A percentile compares a stretch with the other conserved stretches of the same genome.
Evolutionary conservation across 176 grass and related monocot species (phyloP).

Genomic region (Oryza brachyantha): DNA sequence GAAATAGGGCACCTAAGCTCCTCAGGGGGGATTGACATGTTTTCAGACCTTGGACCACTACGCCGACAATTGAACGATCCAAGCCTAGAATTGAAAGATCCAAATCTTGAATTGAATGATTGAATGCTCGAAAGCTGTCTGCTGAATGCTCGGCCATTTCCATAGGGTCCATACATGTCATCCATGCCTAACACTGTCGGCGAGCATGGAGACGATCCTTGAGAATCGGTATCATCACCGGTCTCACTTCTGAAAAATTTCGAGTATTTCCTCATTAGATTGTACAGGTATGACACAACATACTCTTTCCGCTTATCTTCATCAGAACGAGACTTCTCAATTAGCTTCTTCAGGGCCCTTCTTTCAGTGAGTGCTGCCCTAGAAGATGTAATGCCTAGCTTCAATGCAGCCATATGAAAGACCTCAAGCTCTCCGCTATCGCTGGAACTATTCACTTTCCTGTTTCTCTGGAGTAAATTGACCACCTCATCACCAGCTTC

Average conservation of each 20-base stretch:
- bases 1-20: conserved; percentile 96
- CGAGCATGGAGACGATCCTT: conserved; percentile 78
- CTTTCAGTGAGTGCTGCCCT: conserved; percentile 85
- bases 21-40: conserved; percentile 77
- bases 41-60: conserved; percentile 62
- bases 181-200: conserved; percentile 72
- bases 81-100: conserved; percentile 80
- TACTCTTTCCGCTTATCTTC: conserved; percentile 86
- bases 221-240: conserved; percentile 85
- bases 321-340: conserved; percentile 67
- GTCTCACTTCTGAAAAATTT: conserved; percentile 89
- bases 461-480: conserved; percentile 75
- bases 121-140: conserved; percentile 70
- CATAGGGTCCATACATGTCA: conserved; percentile 57
- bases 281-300: conserved; percentile 75
- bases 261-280: conserved; percentile 92
- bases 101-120: conserved; percentile 54
- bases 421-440: conserved; percentile 78
- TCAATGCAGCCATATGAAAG: conserved; percentile 80
- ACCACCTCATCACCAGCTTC: conserved; percentile 92
- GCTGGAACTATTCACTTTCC: conserved; percentile 50
- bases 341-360: conserved; percentile 94
- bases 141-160: conserved; percentile 63
- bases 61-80: conserved; percentile 77
- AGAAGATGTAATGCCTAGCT: conserved; percentile 86